A percentile compares a stretch with the other conserved stretches of the same genome.
Conservation (phyloP, 2,329 filamentous ascomycete species). For the Fusarium transvaalense region DNA sequence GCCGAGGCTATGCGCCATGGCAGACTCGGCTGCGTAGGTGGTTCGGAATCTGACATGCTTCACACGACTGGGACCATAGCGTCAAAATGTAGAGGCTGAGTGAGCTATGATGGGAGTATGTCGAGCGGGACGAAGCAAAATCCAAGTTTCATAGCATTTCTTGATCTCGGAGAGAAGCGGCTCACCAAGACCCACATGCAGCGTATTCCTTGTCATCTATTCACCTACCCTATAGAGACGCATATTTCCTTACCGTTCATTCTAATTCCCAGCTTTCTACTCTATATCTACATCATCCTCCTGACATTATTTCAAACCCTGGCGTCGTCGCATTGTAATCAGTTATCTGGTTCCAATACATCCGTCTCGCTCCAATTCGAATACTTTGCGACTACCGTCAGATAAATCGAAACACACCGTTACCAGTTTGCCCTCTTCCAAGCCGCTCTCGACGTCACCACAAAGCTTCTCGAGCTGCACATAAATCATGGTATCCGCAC, state of each 20-base stretch:
- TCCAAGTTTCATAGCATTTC: slow-evolving; percentile 23
- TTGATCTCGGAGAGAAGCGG: slow-evolving; percentile 29
- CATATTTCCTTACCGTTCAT: not conserved
- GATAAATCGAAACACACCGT: not conserved
- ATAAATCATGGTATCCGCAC: slow-evolving; percentile 53
- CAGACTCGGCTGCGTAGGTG: slow-evolving; percentile 64
- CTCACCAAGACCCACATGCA: slow-evolving; percentile 32
- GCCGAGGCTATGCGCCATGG: slow-evolving; percentile 81
- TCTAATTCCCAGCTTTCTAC: not conserved
- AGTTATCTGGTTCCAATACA: not conserved
- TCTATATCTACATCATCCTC: not conserved
- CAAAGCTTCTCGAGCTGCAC: not conserved
- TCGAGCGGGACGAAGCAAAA: slow-evolving; percentile 1
- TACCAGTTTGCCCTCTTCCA: not conserved
- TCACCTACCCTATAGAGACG: not conserved
- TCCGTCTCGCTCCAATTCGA: not conserved
- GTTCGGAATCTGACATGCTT: slow-evolving; percentile 41
- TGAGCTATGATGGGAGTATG: not conserved
- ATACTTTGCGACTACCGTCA: not conserved
- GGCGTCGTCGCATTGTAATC: not conserved
- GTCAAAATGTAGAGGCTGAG: not conserved
- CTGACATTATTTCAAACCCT: not conserved
- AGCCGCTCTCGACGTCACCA: slow-evolving; percentile 18
- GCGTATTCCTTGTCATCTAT: slow-evolving; percentile 33
- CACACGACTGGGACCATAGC: slow-evolving; percentile 1